Evolutionary conservation across 257 asterid species (phyloP), one percentile per base, ranked within the genome.

Genomic region (Scutellaria barbata): DNA sequence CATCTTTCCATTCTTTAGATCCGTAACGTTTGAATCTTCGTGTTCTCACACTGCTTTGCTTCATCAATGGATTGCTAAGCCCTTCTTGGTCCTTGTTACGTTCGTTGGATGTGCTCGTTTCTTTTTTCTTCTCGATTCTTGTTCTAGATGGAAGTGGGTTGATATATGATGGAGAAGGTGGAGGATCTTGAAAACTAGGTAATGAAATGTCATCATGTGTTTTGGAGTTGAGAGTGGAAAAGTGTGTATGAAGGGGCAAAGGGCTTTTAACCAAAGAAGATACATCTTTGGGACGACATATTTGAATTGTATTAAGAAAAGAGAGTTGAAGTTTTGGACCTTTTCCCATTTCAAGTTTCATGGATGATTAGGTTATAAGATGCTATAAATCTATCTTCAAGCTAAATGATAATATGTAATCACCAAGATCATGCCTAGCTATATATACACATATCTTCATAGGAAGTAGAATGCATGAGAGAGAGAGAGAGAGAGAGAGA

Each of bases 101-200:
- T 56, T 78, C 74, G 40, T 20, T 73, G 12, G 16, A 39, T 45
- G 50, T 66, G 20, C 8, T 66, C 22, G 18, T 18, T 1, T 11
- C 47, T 3, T 8, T 59, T 51, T 18, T 72, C 66, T 42, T 30
- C 35, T 30, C 35, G 67, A 8, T 51, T 46, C 14, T 13, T 10
- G 52, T 46, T n/a, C 52, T 46, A 46, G 52, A 80, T 69, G 1
- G 73, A 12, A 7, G 17, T 50, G 42, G 66, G 8, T 14, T 73
- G 37, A 50, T 14, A 2, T 22, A 40, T 37, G 71, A 39, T 12
- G 35, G 45, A 20, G 6, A 30, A 8, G 71, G 37, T 20, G 77
- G 75, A 16, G 89, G 87, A 47, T 72, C 53, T 10, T 84, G 89
- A 69, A 77, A 75, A 35, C 40, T 59, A 30, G 89, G 87, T 20